Evolutionary conservation across 1,284 basidiomycete species (phyloP).

Genomic region (Ganoderma resinaceum): DNA sequence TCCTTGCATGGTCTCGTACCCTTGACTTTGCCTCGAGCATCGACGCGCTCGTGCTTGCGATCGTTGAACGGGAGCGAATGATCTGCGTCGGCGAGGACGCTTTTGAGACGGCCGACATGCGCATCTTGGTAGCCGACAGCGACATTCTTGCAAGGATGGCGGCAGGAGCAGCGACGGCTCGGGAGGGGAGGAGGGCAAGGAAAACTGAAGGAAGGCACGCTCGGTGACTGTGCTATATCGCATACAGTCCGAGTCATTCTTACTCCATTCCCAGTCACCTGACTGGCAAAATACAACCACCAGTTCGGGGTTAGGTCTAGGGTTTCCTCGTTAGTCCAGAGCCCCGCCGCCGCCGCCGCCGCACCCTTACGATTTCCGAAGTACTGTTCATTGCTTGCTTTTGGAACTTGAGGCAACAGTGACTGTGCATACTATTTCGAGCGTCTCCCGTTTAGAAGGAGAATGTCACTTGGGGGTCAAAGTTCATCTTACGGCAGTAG

Average conservation of each 20-base stretch:
- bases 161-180: slow-evolving; percentile 9
- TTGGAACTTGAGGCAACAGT: too few species aligned
- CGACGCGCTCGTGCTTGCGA: slow-evolving; percentile 46
- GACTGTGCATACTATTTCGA: too few species aligned
- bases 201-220: slow-evolving; percentile 18
- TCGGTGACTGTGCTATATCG: slow-evolving; percentile 16
- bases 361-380: too few species aligned
- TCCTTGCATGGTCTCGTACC: slow-evolving; percentile 69
- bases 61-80: slow-evolving; percentile 61
- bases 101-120: slow-evolving; percentile 54
- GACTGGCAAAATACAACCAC: slow-evolving; percentile 9
- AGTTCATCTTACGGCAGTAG: background rate
- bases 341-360: too few species aligned
- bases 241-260: slow-evolving; percentile 20
- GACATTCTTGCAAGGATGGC: slow-evolving; percentile 31
- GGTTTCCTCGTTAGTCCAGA: background rate
- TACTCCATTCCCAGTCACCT: slow-evolving; percentile 20
- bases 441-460: background rate
- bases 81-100: slow-evolving; percentile 46
- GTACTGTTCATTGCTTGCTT: too few species aligned
- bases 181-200: slow-evolving; percentile 18
- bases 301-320: slow-evolving; percentile 19
- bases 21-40: slow-evolving; percentile 76
- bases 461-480: background rate
- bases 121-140: slow-evolving; percentile 44